A percentile compares a stretch with the other conserved stretches of the same genome.
These are phyloP conservation scores for Aschersonia sp. DNA, from an alignment of 2,329 filamentous ascomycete genomes.

Conservation along the genomic window DNA sequence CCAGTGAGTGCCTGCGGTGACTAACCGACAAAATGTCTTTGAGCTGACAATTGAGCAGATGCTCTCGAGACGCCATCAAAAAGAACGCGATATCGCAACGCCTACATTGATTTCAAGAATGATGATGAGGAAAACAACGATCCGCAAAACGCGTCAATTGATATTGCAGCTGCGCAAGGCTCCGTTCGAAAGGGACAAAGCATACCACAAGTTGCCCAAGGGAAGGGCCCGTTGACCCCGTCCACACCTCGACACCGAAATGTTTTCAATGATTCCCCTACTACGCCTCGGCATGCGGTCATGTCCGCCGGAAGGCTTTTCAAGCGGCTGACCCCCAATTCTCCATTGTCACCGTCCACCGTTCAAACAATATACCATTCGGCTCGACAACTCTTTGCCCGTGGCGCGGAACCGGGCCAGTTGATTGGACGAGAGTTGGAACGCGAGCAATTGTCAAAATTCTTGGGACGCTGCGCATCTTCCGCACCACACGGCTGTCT, in stretches of 20 bases:
- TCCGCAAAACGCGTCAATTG: constrained; percentile 9
- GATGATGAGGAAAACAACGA: constrained; percentile 52
- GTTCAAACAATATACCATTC: constrained; percentile 70
- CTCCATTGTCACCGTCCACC: constrained; percentile 53
- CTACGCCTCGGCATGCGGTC: constrained; percentile 74
- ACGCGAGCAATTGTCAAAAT: constrained; percentile 48
- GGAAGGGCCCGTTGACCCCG: constrained; percentile 45
- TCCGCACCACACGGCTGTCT: constrained; percentile 60
- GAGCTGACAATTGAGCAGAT: constrained; percentile 8
- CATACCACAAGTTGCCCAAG: constrained; percentile 16
- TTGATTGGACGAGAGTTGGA: constrained; percentile 65
- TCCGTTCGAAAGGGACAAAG: constrained; percentile 12
- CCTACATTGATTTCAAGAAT: constrained; percentile 24
- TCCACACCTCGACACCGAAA: constrained; percentile 67
- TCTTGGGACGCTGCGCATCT: constrained; percentile 50
- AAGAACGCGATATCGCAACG: constrained; percentile 27
- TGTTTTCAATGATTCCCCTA: constrained; percentile 54
- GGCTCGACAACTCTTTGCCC: constrained; percentile 75
- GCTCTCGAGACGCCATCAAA: constrained; percentile 24
- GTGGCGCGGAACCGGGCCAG: constrained; percentile 58
- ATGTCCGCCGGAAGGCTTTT: constrained; percentile 60
- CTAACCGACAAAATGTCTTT: neutral
- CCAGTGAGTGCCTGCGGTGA: constrained; percentile 11
- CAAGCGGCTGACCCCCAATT: constrained; percentile 66
- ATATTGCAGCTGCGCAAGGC: constrained; percentile 23